These are phyloP conservation scores for Conticribra weissflogii DNA, from an alignment of 108 stramenopile genomes.

Conservation along the genomic window DNA sequence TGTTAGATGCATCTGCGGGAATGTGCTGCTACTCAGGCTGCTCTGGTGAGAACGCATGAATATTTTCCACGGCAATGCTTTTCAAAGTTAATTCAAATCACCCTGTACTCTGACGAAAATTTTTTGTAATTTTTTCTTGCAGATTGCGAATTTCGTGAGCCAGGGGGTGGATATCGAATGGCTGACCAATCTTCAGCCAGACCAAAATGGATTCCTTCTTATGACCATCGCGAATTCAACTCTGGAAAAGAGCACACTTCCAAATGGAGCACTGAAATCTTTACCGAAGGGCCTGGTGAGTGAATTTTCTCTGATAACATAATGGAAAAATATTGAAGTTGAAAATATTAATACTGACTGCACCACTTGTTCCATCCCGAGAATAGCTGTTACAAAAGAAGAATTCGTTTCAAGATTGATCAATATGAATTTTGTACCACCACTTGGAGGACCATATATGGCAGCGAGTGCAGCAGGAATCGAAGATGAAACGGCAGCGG, in stretches of 20 bases:
- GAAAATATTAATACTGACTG: neutral
- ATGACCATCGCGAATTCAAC: slow-evolving; percentile 65
- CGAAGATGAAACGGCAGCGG: slow-evolving; percentile 58
- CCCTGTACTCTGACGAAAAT: no score
- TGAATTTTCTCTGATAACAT: neutral
- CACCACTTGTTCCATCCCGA: neutral
- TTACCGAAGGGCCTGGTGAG: slow-evolving; percentile 49
- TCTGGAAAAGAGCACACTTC: slow-evolving; percentile 76
- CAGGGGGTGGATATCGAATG: slow-evolving; percentile 84
- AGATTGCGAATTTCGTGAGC: slow-evolving; percentile 64
- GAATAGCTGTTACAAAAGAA: slow-evolving; percentile 61
- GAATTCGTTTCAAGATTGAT: slow-evolving; percentile 61
- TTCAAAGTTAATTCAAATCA: no score
- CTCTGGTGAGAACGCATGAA: slow-evolving; percentile 56
- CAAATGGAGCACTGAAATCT: slow-evolving; percentile 75
- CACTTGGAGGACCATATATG: slow-evolving; percentile 80
- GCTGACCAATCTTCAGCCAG: slow-evolving; percentile 77
- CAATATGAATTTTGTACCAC: slow-evolving; percentile 64
- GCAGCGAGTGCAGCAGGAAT: slow-evolving; percentile 57
- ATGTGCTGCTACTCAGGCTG: slow-evolving; percentile 88
- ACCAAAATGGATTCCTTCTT: slow-evolving; percentile 87
- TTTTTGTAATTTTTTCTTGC: neutral
- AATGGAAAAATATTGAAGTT: neutral
- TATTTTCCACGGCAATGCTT: no score
- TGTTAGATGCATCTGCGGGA: slow-evolving; percentile 78